These are phyloP conservation scores for Globisporangium sylvaticum DNA, from an alignment of 352 stramenopile genomes.

Conservation along the genomic window DNA sequence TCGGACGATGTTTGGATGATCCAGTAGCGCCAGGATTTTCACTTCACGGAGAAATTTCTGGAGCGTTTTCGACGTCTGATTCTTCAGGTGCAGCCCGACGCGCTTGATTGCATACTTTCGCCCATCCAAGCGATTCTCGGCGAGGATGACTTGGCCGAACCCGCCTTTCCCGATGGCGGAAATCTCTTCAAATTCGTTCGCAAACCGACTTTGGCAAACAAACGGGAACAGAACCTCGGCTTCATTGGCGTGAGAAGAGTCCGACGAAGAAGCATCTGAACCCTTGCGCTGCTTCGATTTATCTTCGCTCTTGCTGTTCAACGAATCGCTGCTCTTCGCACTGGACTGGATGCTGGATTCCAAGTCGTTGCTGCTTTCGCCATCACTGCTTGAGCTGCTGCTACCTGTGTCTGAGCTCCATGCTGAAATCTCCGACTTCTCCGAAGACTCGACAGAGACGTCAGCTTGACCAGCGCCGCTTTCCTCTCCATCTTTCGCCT, in stretches of 20 bases:
- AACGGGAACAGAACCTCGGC: slow-evolving; percentile 78
- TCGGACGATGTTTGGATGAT: slow-evolving; percentile 92
- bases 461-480: slow-evolving; percentile 7
- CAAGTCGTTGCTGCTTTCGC: slow-evolving; percentile 10
- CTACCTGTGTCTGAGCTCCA: slow-evolving; percentile 40
- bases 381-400: slow-evolving; percentile 11
- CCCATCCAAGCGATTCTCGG: slow-evolving; percentile 92
- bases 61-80: slow-evolving; percentile 88
- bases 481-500: neutral
- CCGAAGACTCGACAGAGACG: slow-evolving; percentile 22
- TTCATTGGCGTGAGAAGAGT: slow-evolving; percentile 43
- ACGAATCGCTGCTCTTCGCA: slow-evolving; percentile 10
- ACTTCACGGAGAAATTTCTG: slow-evolving; percentile 93
- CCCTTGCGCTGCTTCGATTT: slow-evolving; percentile 26
- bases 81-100: slow-evolving; percentile 76
- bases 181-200: slow-evolving; percentile 82
- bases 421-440: slow-evolving; percentile 32
- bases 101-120: slow-evolving; percentile 93
- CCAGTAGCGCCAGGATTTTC: slow-evolving; percentile 88
- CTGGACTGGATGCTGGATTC: slow-evolving; percentile 11
- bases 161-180: slow-evolving; percentile 90
- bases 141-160: slow-evolving; percentile 93
- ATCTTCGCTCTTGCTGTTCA: slow-evolving; percentile 7
- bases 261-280: slow-evolving; percentile 52
- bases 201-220: slow-evolving; percentile 80